A percentile compares a stretch with the other conserved stretches of the same genome.
Evolutionary conservation across 2,329 filamentous ascomycete genomes (phyloP).

Genomic region (Phaeosphaeriaceae sp.): DNA sequence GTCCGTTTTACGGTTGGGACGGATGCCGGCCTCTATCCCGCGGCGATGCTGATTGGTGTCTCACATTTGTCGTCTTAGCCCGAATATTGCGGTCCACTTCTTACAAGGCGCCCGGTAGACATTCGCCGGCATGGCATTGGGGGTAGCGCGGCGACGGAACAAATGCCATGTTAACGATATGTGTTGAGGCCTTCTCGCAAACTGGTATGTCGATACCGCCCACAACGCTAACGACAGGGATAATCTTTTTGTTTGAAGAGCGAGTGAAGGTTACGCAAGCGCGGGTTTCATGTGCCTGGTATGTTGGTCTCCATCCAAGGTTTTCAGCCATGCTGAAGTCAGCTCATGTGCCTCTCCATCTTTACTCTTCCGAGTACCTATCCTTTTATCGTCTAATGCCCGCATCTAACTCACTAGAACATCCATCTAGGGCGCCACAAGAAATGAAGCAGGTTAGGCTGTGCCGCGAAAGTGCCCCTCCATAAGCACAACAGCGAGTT

Average conservation of each 20-base stretch:
- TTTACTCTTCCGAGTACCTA: background rate
- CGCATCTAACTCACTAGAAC: background rate
- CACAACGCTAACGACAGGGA: too few relatives aligned
- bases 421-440: slow-evolving; percentile 9
- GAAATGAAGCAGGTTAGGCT: slow-evolving; percentile 4
- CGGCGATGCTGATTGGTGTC: slow-evolving; percentile 30
- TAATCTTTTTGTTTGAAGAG: background rate
- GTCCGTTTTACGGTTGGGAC: slow-evolving; percentile 22
- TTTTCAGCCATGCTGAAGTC: too few relatives aligned
- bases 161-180: slow-evolving; percentile 1
- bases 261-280: background rate
- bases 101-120: slow-evolving; percentile 14
- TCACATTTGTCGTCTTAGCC: slow-evolving; percentile 11
- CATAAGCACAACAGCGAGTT: slow-evolving; percentile 12
- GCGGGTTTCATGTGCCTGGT: background rate
- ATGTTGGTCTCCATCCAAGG: too few relatives aligned
- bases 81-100: slow-evolving; percentile 22
- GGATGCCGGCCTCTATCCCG: slow-evolving; percentile 21
- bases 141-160: slow-evolving; percentile 14
- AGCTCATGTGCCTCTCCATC: background rate
- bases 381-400: background rate
- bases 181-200: background rate
- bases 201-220: too few relatives aligned
- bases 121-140: slow-evolving; percentile 6
- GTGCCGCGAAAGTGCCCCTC: slow-evolving; percentile 8